phyloP scores from a whole-genome alignment of 805 yeast species.

The Saccharomycopsis synnaedendra region DNA sequence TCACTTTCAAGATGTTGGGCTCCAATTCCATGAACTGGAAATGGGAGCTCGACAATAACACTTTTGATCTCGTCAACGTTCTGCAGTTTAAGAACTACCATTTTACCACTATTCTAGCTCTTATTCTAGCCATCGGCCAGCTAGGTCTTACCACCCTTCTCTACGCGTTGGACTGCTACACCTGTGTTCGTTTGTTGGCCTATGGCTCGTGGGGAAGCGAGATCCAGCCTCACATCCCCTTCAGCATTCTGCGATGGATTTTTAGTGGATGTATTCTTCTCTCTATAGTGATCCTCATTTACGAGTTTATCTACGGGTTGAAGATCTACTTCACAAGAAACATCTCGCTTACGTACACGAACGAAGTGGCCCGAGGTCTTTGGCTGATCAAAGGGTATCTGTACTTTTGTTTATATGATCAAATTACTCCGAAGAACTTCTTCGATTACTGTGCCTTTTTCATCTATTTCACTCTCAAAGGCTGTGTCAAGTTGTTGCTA shows the following conservation, averaged over 20 bases:
- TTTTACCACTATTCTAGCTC: conserved; percentile 33
- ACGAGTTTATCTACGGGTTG: conserved; percentile 48
- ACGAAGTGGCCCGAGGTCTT: conserved; percentile 45
- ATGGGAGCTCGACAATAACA: conserved; percentile 24
- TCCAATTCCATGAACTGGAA: conserved; percentile 20
- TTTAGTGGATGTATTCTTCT: conserved; percentile 72
- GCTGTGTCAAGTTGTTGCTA: conserved; percentile 47
- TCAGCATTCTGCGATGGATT: conserved; percentile 53
- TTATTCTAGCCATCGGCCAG: conserved; percentile 27
- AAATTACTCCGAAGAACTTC: conserved; percentile 51
- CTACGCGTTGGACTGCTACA: conserved; percentile 63
- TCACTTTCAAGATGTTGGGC: neutral
- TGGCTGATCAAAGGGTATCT: conserved; percentile 50
- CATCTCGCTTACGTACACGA: conserved; percentile 61
- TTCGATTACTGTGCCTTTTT: conserved; percentile 61
- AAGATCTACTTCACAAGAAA: conserved; percentile 46
- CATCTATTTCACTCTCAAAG: conserved; percentile 53
- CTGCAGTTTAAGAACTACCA: conserved; percentile 34
- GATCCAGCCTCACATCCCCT: conserved; percentile 35
- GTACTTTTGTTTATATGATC: conserved; percentile 62
- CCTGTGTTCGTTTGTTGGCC: conserved; percentile 63
- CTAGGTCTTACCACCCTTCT: conserved; percentile 29
- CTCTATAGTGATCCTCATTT: conserved; percentile 45
- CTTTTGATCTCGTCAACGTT: conserved; percentile 39
- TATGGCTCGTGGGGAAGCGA: conserved; percentile 59